Percentiles rank a stretch among this genome's conserved stretches.
Evolutionary conservation across 139 green algal species (phyloP).

Genomic region (Picochlorum costavermella): DNA sequence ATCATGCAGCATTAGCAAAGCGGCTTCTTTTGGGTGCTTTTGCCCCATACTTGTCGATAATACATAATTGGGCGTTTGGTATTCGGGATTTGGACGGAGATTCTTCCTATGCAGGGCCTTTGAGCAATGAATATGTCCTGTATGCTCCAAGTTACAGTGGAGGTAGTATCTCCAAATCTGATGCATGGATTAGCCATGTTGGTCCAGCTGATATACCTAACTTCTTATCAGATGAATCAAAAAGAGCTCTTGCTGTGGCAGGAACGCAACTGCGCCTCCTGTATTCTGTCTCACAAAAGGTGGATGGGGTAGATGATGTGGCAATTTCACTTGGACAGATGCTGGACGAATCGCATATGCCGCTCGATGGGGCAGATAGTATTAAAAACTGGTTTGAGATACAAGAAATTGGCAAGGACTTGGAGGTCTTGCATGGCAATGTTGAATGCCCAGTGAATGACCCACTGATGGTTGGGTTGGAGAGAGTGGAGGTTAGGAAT

Average conservation of each 20-base stretch:
- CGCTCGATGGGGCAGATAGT: no score
- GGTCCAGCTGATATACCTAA: not conserved
- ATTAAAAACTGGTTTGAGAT: no score
- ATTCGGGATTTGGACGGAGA: not conserved
- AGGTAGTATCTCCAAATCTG: not conserved
- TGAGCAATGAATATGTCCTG: not conserved
- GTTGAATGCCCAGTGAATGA: no score
- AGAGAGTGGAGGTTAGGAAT: no score
- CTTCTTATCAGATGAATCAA: not conserved
- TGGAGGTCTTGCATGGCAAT: no score
- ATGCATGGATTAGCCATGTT: not conserved
- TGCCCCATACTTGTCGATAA: not conserved
- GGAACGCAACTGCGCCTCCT: constrained; percentile 8
- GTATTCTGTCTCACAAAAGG: not conserved
- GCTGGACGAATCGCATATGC: no score
- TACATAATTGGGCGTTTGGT: not conserved
- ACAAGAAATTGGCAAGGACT: no score
- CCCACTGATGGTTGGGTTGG: no score
- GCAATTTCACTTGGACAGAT: not conserved
- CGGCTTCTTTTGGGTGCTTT: not conserved
- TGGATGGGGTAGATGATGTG: not conserved
- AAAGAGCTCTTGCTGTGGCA: not conserved
- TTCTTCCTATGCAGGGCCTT: not conserved
- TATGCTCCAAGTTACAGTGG: not conserved
- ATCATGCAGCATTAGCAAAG: not conserved